Evolutionary conservation across 805 yeast species (phyloP).

Genomic region (Scheffersomyces stipitis): DNA sequence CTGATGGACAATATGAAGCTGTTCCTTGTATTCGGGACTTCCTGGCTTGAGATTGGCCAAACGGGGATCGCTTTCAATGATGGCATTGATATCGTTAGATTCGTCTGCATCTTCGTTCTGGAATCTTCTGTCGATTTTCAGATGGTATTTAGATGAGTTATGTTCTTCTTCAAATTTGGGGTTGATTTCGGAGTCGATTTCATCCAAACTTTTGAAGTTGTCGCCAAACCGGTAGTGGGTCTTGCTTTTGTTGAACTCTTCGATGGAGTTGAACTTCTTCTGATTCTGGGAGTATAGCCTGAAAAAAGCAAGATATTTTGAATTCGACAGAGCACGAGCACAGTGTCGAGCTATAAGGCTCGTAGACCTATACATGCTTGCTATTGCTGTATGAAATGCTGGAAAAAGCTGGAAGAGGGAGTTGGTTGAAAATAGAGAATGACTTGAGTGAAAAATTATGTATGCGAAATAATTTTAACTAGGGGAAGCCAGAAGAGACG

Average conservation of each 20-base stretch:
- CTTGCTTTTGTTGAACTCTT: conserved; percentile 38
- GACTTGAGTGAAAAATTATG: too few species aligned
- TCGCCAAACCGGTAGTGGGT: conserved; percentile 28
- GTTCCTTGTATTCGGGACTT: conserved; percentile 38
- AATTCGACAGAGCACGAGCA: too few species aligned
- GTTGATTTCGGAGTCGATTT: conserved; percentile 14
- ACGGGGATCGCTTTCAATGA: conserved; percentile 33
- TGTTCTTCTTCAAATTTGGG: conserved; percentile 5
- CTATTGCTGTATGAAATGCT: too few species aligned
- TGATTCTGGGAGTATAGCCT: conserved; percentile 3
- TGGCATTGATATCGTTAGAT: conserved; percentile 17
- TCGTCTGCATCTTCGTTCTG: conserved; percentile 4
- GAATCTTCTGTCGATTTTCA: conserved; percentile 5
- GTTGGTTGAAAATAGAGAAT: too few species aligned
- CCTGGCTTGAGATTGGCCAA: conserved; percentile 26
- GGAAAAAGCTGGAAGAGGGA: too few species aligned
- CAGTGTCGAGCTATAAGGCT: too few species aligned
- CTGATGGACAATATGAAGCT: conserved; percentile 26
- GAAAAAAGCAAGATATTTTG: neutral
- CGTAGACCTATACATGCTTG: too few species aligned
- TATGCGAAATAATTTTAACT: too few species aligned
- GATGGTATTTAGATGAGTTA: conserved; percentile 2
- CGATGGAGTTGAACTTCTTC: conserved; percentile 21
- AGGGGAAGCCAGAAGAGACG: too few species aligned
- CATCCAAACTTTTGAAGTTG: conserved; percentile 17